Evolutionary conservation across 2,329 filamentous ascomycete genomes (phyloP).

Genomic region (Xylariaceae sp.): DNA sequence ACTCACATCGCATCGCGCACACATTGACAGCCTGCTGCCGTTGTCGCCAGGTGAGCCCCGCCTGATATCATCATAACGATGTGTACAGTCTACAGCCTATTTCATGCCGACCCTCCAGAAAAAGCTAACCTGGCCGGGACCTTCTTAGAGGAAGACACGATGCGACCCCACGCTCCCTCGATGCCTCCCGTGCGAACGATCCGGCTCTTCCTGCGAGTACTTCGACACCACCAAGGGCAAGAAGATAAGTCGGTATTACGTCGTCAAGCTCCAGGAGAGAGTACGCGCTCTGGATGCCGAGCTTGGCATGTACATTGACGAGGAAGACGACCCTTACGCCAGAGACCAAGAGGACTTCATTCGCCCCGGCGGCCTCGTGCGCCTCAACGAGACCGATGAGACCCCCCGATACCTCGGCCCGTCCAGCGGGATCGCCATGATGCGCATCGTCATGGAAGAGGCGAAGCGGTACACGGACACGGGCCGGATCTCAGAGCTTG

Average conservation of each 20-base stretch:
- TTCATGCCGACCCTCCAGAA: background rate
- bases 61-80: too few species aligned
- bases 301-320: constrained; percentile 70
- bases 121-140: background rate
- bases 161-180: constrained; percentile 90
- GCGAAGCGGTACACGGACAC: constrained; percentile 90
- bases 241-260: constrained; percentile 85
- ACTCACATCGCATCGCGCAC: constrained; percentile 62
- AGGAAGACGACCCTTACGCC: constrained; percentile 69
- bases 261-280: constrained; percentile 83
- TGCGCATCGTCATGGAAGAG: constrained; percentile 89
- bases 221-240: constrained; percentile 82
- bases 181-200: constrained; percentile 88
- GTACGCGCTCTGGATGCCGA: constrained; percentile 78
- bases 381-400: constrained; percentile 79
- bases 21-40: constrained; percentile 75
- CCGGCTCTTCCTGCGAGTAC: constrained; percentile 89
- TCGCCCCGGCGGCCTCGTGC: constrained; percentile 77
- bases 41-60: constrained; percentile 62
- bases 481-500: constrained; percentile 85
- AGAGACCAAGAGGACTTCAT: constrained; percentile 78
- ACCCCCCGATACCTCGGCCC: constrained; percentile 82
- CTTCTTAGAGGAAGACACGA: constrained; percentile 76
- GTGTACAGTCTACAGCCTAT: too few species aligned
- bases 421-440: constrained; percentile 93